These are phyloP conservation scores for Halophytophthora polymorphica DNA, from an alignment of 352 stramenopile genomes.

Conservation along the genomic window DNA sequence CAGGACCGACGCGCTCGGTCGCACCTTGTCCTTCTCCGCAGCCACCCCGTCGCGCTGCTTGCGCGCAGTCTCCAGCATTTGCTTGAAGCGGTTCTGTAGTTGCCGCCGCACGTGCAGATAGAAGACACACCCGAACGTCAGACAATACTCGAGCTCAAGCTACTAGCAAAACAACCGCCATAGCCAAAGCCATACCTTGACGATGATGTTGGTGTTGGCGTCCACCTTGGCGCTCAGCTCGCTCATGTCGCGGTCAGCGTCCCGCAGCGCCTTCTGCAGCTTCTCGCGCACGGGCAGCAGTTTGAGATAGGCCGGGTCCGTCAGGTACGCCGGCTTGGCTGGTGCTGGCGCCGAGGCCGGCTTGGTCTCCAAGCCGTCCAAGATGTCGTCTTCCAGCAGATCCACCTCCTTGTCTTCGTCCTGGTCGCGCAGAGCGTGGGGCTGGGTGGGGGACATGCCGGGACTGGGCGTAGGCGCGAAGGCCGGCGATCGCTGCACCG, in stretches of 20 bases:
- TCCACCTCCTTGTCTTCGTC: slow-evolving; percentile 78
- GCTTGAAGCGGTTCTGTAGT: slow-evolving; percentile 81
- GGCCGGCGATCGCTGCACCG: slow-evolving; percentile 60
- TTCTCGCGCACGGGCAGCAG: slow-evolving; percentile 56
- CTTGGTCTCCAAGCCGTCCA: slow-evolving; percentile 72
- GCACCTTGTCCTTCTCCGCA: slow-evolving; percentile 46
- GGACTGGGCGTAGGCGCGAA: slow-evolving; percentile 58
- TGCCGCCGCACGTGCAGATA: neutral
- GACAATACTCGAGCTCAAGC: neutral
- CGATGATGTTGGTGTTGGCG: slow-evolving; percentile 76
- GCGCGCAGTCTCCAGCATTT: slow-evolving; percentile 70
- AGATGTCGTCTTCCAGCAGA: slow-evolving; percentile 73
- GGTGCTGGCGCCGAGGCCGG: slow-evolving; percentile 20
- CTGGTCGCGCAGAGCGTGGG: slow-evolving; percentile 15
- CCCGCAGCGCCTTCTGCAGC: slow-evolving; percentile 64
- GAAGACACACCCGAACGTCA: neutral
- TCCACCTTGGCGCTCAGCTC: slow-evolving; percentile 65
- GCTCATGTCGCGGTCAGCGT: slow-evolving; percentile 63
- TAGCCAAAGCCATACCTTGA: slow-evolving; percentile 47
- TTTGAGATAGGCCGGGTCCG: slow-evolving; percentile 63
- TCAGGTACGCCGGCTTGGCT: slow-evolving; percentile 43
- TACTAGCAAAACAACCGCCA: neutral
- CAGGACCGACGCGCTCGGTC: too few species aligned
- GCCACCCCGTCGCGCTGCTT: slow-evolving; percentile 51
- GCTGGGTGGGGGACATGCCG: slow-evolving; percentile 37